Conservation (phyloP, 2,329 filamentous ascomycete species). For the Cladosporium sp. region DNA sequence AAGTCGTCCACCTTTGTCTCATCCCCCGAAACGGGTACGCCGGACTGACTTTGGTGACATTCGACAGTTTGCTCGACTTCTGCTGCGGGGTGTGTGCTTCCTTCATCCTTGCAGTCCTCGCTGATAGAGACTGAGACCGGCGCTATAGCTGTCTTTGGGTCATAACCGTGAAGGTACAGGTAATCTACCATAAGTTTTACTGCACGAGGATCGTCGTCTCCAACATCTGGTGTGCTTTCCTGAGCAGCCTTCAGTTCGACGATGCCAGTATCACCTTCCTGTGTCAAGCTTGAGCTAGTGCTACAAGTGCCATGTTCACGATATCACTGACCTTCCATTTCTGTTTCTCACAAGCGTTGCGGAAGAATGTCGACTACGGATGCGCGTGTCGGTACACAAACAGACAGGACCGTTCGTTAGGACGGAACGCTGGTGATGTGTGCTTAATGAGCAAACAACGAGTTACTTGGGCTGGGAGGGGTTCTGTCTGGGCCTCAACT, state of each 20-base stretch:
- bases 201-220: constrained; percentile 1
- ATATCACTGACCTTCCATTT: constrained; percentile 11
- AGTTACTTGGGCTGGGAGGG: too few relatives aligned
- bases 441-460: too few relatives aligned
- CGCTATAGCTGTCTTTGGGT: not conserved
- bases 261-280: not conserved
- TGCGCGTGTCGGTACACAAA: too few relatives aligned
- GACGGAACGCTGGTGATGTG: too few relatives aligned
- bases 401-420: too few relatives aligned
- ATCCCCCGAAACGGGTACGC: not conserved
- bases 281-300: not conserved
- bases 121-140: not conserved
- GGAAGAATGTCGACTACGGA: constrained; percentile 4
- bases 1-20: not conserved
- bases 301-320: not conserved
- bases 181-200: constrained; percentile 9
- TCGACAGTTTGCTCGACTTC: not conserved
- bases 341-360: constrained; percentile 2
- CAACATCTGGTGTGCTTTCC: not conserved
- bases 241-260: constrained; percentile 3
- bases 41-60: not conserved
- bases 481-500: too few relatives aligned
- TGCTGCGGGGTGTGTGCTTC: not conserved
- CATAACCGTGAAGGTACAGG: not conserved
- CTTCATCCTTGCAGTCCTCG: not conserved